Percentiles rank a stretch among this genome's conserved stretches.
phyloP scores from a whole-genome alignment of 1,284 basidiomycete species.

The Athelia sp. region DNA sequence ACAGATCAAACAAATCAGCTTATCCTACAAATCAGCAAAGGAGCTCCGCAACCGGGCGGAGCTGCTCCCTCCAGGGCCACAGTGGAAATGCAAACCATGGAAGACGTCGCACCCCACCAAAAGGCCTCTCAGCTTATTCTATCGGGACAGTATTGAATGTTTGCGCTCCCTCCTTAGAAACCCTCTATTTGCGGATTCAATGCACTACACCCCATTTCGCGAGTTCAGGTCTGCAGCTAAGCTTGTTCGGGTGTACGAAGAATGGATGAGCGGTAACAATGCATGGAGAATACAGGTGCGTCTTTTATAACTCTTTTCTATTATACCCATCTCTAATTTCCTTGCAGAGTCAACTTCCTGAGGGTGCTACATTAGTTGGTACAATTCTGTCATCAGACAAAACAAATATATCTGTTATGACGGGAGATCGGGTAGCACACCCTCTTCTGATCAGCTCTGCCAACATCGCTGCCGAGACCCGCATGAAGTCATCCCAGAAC shows the following conservation, averaged over 20 bases:
- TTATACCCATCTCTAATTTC: not conserved
- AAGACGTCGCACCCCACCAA: not conserved
- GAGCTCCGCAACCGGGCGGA: not conserved
- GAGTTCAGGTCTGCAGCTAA: constrained; percentile 4
- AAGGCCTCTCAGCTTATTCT: not conserved
- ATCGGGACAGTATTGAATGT: not conserved
- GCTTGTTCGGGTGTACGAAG: constrained; percentile 6
- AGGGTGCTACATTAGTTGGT: not conserved
- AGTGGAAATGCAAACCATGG: not conserved
- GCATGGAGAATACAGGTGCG: constrained; percentile 1
- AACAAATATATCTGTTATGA: not conserved
- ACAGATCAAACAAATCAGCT: not conserved
- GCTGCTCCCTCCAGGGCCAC: not conserved
- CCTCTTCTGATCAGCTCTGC: constrained; percentile 22
- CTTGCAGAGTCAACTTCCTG: not conserved
- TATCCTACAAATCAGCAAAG: not conserved
- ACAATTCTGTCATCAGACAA: not conserved
- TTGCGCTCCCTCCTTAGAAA: not conserved
- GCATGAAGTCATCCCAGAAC: constrained; percentile 10
- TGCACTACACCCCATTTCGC: not conserved
- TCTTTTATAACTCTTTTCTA: not conserved
- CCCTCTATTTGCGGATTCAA: not conserved
- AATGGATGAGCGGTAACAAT: constrained; percentile 6
- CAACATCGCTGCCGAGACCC: constrained; percentile 17
- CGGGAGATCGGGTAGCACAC: constrained; percentile 11